phyloP scores from a whole-genome alignment of 1,284 basidiomycete species.

The Peniophora sp. region DNA sequence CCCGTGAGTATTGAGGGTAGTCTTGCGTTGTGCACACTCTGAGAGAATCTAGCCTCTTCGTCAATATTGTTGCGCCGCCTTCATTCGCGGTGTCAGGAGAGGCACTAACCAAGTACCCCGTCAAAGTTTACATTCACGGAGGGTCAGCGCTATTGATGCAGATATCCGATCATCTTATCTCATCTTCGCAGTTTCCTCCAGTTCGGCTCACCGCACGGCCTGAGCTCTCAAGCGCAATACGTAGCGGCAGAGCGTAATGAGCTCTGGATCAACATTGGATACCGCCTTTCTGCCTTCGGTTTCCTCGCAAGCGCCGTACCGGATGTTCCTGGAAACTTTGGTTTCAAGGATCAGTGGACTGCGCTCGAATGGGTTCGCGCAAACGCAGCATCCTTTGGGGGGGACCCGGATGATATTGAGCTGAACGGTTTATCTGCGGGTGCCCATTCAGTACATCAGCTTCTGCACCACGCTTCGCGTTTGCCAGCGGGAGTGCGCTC shows the following conservation, averaged over 20 bases:
- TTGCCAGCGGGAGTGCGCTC: slow-evolving; percentile 47
- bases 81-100: slow-evolving; percentile 31
- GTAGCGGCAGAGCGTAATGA: slow-evolving; percentile 55
- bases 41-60: slow-evolving; percentile 36
- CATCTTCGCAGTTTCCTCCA: slow-evolving; percentile 58
- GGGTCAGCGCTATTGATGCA: slow-evolving; percentile 31
- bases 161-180: neutral
- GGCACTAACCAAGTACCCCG: slow-evolving; percentile 38
- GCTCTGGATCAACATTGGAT: slow-evolving; percentile 67
- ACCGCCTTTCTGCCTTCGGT: slow-evolving; percentile 66
- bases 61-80: slow-evolving; percentile 64
- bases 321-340: slow-evolving; percentile 59
- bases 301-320: slow-evolving; percentile 62
- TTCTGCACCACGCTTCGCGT: slow-evolving; percentile 63
- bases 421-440: slow-evolving; percentile 66
- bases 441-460: slow-evolving; percentile 68
- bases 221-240: slow-evolving; percentile 56
- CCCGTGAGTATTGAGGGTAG: slow-evolving; percentile 33
- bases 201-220: slow-evolving; percentile 62
- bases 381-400: slow-evolving; percentile 56
- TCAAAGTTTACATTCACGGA: slow-evolving; percentile 71
- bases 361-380: slow-evolving; percentile 51
- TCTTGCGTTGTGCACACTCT: neutral
- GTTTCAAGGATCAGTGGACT: slow-evolving; percentile 74
- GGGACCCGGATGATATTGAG: slow-evolving; percentile 53